Evolutionary conservation across 2,329 filamentous ascomycete genomes (phyloP), one percentile per base, ranked within the genome.

Genomic region (Pleoardoris graminearum): DNA sequence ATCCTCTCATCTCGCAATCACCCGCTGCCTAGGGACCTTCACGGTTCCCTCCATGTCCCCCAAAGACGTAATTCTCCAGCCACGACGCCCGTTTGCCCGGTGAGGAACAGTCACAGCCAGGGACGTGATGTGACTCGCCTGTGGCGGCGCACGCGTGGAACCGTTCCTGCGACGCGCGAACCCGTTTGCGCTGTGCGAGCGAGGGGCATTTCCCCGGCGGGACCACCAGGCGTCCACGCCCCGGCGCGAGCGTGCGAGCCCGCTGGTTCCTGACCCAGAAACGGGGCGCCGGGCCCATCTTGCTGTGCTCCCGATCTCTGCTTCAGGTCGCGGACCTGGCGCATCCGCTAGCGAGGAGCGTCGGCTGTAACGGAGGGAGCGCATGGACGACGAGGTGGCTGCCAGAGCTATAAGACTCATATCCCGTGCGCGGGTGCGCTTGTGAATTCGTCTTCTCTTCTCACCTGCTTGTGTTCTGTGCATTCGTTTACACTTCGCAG

Each of bases 91-190:
- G n/a, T n/a, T n/a, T n/a, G n/a, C n/a, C n/a, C n/a, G n/a, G n/a
- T n/a, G n/a, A n/a, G 10, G 25, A 27, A 10, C 25, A 27, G 25
- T 27, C 25, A 27, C 25, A 27, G 25, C 25, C 25, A 5, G 10
- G 25, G 10, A 10, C 25, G 22, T 36, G 43, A 27, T 46, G 44
- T 47, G 44, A 47, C 33, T 47, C 32, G 30, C 45, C 16, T 23
- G 17, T 17, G 8, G 21, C 22, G 17, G 4, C 16, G 6, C 22
- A n/a, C 23, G 5, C 25, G 41, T 23, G 25, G 5, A 38, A 38
- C 32, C 7, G 16, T 11, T 27, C 7, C 16, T 38, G n/a, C n/a
- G n/a, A n/a, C n/a, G n/a, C n/a, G n/a, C n/a, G 22, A 46, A 30
- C 30, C 7, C 27, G 35, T 38, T 46, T 43, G 25, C 39, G 10